Evolutionary conservation across 768 basidiomycete genomes (phyloP), one percentile per base, ranked within the genome.

Genomic region (Collybia sp.): DNA sequence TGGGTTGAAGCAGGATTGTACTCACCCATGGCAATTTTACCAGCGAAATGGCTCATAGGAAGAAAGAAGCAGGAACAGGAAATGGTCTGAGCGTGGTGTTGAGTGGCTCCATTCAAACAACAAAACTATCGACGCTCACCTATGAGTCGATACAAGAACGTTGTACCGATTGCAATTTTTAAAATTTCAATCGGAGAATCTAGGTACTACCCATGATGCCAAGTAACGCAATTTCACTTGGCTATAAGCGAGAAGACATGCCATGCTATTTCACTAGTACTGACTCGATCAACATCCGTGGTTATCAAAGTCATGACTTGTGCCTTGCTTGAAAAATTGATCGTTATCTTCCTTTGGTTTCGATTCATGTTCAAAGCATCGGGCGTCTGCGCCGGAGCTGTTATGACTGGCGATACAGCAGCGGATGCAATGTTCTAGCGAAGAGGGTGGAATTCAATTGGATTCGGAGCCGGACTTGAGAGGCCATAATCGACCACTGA

Each of bases 221-320:
- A 52, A 18, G 35, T 37, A 6, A 37, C 6, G 35, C 35, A 37
- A 37, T 10, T 15, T 17, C 12, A 57, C 77, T 41, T 50, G 84
- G 85, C 85, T 44, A 91, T 72, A 33, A 91, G 74, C 1, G 84
- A 69, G 58, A 87, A 90, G 42, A 85, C 53, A 59, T 91, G 85
- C 81, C 81, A 88, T 1, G 82, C 67, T 57, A 94, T 89, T 43
- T 94, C 89, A 60, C 85, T n/a, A n/a, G n/a, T n/a, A n/a, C n/a
- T 82, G 50, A 94, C 84, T 45, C 93, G 77, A 61, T 94, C 91
- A 20, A 93, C 90, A 54, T 96, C 93, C 5, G 91, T 93, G 5
- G 93, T 94, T 88, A 95, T 93, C 19, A 95, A 76, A 2, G 89
- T 94, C 92, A 95, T 93, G 55, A 96, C 83, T 66, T 95, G 80